phyloP scores from a whole-genome alignment of 2,329 filamentous ascomycete genomes.

The Colletotrichum acutatum region DNA sequence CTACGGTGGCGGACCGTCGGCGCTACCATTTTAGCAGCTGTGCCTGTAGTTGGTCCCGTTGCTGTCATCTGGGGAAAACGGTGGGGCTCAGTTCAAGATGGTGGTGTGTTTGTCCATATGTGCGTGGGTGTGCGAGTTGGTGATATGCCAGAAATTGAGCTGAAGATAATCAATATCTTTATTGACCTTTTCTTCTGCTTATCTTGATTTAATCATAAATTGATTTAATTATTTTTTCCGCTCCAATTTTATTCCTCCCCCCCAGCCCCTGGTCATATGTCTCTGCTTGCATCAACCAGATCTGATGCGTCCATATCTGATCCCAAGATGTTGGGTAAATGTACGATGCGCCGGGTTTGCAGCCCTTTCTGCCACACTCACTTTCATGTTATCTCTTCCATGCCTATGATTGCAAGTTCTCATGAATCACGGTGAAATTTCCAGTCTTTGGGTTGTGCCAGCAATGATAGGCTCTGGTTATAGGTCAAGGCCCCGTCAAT shows the following conservation, averaged over 20 bases:
- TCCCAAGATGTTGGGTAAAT: constrained; percentile 16
- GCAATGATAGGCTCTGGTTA: not conserved
- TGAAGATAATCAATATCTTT: not conserved
- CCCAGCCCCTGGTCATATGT: not conserved
- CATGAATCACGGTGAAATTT: not conserved
- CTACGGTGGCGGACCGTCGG: constrained; percentile 31
- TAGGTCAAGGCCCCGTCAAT: not conserved
- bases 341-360: not conserved
- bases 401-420: not conserved
- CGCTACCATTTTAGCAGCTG: constrained; percentile 11
- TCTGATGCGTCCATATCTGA: constrained; percentile 14
- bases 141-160: not conserved
- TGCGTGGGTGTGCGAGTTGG: not conserved
- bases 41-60: not conserved
- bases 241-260: too few species aligned
- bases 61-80: constrained; percentile 23
- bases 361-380: not conserved
- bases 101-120: not conserved
- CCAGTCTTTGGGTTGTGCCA: not conserved
- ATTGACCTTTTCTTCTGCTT: not conserved
- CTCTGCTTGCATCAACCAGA: constrained; percentile 7
- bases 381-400: not conserved
- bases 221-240: not conserved
- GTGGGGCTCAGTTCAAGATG: constrained; percentile 10
- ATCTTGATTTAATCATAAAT: not conserved